Conservation (phyloP, 768 basidiomycete species). For the Hirschioporus abietinus region DNA sequence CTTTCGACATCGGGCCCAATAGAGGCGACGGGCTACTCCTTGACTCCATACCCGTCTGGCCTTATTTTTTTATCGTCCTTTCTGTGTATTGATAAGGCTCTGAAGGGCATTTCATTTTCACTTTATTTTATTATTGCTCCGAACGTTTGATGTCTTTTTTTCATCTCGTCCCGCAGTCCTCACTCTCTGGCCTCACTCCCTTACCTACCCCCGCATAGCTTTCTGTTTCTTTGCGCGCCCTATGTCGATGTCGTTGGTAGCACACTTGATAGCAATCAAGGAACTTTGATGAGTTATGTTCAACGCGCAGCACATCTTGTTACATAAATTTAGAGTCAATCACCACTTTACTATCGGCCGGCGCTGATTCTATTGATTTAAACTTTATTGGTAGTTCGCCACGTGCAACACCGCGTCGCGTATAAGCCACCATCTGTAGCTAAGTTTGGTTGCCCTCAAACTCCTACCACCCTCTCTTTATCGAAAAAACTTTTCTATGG, state of each 20-base stretch:
- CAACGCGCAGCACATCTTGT: background rate
- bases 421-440: background rate
- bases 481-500: background rate
- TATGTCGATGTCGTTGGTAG: background rate
- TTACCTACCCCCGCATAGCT: background rate
- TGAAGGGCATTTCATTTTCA: background rate
- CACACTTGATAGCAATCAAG: background rate
- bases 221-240: background rate
- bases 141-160: conserved; percentile 9
- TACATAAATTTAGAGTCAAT: background rate
- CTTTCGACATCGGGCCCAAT: background rate
- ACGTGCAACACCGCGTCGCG: background rate
- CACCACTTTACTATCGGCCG: background rate
- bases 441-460: conserved; percentile 1
- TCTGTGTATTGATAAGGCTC: conserved; percentile 1
- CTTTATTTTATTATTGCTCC: background rate
- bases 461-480: background rate
- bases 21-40: background rate
- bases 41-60: background rate
- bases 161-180: conserved; percentile 18
- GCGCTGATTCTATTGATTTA: background rate
- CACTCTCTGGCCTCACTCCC: background rate
- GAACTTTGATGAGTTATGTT: background rate
- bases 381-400: background rate
- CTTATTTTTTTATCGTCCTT: background rate